Evolutionary conservation across 2,329 filamentous ascomycete genomes (phyloP).

Genomic region (Fusarium redolens): DNA sequence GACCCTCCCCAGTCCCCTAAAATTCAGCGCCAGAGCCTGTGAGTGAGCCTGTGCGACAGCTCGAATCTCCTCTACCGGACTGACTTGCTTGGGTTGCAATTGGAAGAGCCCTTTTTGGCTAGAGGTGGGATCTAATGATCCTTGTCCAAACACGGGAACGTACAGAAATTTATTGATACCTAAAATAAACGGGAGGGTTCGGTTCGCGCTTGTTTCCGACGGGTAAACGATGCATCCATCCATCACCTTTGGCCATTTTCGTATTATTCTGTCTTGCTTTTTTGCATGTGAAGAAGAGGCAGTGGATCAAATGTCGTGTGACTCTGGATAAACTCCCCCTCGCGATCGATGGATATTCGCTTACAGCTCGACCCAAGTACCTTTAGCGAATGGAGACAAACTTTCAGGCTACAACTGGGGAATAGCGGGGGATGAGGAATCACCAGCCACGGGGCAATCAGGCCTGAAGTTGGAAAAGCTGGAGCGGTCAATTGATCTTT

Average conservation of each 20-base stretch:
- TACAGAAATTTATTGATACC: background rate
- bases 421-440: constrained; percentile 1
- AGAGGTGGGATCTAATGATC: background rate
- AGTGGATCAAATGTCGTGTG: background rate
- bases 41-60: background rate
- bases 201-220: constrained; percentile 1
- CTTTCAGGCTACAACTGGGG: constrained; percentile 10
- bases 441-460: constrained; percentile 12
- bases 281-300: constrained; percentile 12
- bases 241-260: constrained; percentile 11
- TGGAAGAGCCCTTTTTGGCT: constrained; percentile 1
- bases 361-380: background rate
- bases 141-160: background rate
- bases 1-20: background rate
- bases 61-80: background rate
- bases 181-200: background rate
- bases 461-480: constrained; percentile 6
- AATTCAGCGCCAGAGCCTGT: background rate
- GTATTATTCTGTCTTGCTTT: background rate
- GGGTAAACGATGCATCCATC: background rate
- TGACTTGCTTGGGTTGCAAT: background rate
- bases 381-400: background rate
- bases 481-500: constrained; percentile 28
- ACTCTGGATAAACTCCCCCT: background rate
- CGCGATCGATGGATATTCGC: background rate